Percentiles rank a stretch among this genome's conserved stretches.
Evolutionary conservation across 2,329 filamentous ascomycete genomes (phyloP).

Genomic region (Colletotrichum melonis): DNA sequence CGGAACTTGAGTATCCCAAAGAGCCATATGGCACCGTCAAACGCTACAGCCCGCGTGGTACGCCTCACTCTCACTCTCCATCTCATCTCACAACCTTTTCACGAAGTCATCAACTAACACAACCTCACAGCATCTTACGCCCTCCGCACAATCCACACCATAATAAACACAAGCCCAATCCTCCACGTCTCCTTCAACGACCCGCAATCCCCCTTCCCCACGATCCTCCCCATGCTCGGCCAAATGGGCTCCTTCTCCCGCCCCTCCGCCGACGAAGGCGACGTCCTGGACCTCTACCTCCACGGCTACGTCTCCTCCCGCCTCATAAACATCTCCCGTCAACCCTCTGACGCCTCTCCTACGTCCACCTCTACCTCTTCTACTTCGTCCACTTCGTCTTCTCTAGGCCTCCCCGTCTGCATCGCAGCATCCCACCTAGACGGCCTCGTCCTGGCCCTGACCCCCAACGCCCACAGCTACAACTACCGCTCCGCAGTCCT

Average conservation of each 20-base stretch:
- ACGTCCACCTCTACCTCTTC: not conserved
- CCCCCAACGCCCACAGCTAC: constrained; percentile 84
- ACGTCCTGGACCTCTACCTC: constrained; percentile 81
- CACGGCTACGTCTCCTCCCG: constrained; percentile 87
- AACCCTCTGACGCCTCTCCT: not conserved
- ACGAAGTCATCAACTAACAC: constrained; percentile 15
- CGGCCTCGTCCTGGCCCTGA: constrained; percentile 82
- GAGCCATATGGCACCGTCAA: constrained; percentile 74
- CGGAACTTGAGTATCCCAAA: constrained; percentile 70
- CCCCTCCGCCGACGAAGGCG: constrained; percentile 68
- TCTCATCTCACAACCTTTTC: no score
- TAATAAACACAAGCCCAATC: constrained; percentile 80
- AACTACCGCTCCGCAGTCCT: constrained; percentile 87
- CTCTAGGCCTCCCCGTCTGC: constrained; percentile 74
- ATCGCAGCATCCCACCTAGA: constrained; percentile 81
- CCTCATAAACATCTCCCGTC: constrained; percentile 72
- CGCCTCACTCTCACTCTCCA: constrained; percentile 9
- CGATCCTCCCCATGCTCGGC: constrained; percentile 86
- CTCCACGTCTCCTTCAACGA: constrained; percentile 83
- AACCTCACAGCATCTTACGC: constrained; percentile 72
- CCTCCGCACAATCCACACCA: constrained; percentile 76
- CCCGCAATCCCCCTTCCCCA: constrained; percentile 75
- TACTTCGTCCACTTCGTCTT: constrained; percentile 1
- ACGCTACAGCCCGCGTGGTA: constrained; percentile 73
- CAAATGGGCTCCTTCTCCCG: constrained; percentile 79